phyloP scores from a whole-genome alignment of 2,329 filamentous ascomycete species.

The Tolypocladium tropicale region DNA sequence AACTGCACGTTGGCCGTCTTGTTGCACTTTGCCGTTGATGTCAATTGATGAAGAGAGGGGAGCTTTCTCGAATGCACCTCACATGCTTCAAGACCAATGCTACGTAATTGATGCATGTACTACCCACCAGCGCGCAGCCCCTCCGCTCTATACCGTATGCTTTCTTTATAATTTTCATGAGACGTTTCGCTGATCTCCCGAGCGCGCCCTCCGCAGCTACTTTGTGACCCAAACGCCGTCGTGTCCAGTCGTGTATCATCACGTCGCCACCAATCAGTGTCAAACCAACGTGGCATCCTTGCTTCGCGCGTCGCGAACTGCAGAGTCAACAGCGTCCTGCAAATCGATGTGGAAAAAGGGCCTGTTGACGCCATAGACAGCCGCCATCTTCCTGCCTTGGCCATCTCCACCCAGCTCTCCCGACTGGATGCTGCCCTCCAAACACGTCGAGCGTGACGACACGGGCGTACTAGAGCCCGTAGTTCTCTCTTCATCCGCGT shows the following conservation, averaged over 20 bases:
- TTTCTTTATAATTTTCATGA: not conserved
- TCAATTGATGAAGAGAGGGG: too few relatives aligned
- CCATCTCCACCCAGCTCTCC: not conserved
- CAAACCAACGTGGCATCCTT: conserved; percentile 8
- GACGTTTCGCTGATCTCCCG: not conserved
- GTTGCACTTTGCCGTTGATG: not conserved
- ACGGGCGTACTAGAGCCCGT: not conserved
- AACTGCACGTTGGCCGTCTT: not conserved
- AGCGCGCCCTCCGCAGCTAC: not conserved
- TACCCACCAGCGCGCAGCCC: not conserved
- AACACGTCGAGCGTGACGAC: not conserved
- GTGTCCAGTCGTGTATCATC: not conserved
- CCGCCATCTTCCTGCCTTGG: conserved; percentile 6
- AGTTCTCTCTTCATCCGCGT: conserved; percentile 7
- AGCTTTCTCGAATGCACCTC: not conserved
- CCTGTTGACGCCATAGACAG: conserved; percentile 29
- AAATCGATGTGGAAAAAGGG: conserved; percentile 39
- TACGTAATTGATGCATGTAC: not conserved
- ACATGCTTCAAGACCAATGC: not conserved
- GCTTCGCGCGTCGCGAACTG: conserved; percentile 15
- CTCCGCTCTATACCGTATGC: not conserved
- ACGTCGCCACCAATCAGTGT: not conserved
- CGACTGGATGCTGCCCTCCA: not conserved
- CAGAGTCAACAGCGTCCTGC: conserved; percentile 28
- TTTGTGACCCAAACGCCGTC: not conserved